phyloP scores from a whole-genome alignment of 2,329 filamentous ascomycete genomes.

The Exserohilum rostratum region DNA sequence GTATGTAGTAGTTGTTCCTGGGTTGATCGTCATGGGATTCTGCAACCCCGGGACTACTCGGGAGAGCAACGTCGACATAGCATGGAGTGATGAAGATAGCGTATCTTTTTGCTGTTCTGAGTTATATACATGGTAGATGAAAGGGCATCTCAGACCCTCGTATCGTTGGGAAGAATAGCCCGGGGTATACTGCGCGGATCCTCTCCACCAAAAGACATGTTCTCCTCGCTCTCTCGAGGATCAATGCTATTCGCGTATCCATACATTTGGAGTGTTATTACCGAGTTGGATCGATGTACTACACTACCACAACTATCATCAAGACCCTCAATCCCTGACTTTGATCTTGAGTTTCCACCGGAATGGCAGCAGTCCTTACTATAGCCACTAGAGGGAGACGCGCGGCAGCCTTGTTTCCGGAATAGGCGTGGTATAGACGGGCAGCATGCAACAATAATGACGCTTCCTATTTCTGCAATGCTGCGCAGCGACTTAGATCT shows the following conservation, averaged over 20 bases:
- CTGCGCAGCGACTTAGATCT: neutral
- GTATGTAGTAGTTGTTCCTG: no score
- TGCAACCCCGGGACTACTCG: no score
- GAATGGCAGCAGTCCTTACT: neutral
- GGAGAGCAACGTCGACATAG: no score
- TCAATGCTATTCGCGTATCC: neutral
- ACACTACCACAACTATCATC: neutral
- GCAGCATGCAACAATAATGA: constrained; percentile 2
- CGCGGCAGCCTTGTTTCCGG: neutral
- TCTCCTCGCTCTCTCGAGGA: neutral
- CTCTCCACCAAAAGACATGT: neutral
- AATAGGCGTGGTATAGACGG: neutral
- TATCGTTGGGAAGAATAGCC: neutral
- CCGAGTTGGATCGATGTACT: neutral
- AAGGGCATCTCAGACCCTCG: neutral
- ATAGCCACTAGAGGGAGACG: neutral
- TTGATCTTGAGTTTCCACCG: neutral
- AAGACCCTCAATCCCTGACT: neutral
- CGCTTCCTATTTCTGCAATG: neutral
- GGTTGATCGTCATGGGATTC: no score
- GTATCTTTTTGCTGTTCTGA: no score
- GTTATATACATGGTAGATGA: neutral
- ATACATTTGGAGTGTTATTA: neutral
- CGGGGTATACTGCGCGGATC: neutral
- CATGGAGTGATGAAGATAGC: no score